A percentile compares a stretch with the other conserved stretches of the same genome.
Evolutionary conservation across 208 protist genomes (phyloP).

Genomic region (Crithidia brevicula): DNA sequence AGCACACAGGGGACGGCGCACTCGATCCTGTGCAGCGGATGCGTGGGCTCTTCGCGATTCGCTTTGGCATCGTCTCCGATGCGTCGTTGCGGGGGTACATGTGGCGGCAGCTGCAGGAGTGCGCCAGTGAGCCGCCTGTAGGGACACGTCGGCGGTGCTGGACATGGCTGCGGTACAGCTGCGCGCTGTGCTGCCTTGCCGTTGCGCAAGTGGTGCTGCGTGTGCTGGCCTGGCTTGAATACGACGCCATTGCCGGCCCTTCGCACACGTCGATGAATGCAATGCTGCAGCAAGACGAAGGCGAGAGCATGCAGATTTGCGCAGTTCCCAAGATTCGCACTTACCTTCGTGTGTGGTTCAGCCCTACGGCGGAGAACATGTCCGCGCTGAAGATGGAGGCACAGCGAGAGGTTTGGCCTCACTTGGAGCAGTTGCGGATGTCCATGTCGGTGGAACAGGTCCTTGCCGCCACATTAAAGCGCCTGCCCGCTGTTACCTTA

Average conservation of each 20-base stretch:
- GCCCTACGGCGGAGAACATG: constrained; percentile 21
- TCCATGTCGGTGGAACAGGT: constrained; percentile 44
- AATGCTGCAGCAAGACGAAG: constrained; percentile 21
- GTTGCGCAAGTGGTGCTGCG: constrained; percentile 16
- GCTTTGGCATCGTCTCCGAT: constrained; percentile 60
- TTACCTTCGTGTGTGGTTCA: constrained; percentile 29
- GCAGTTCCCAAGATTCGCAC: constrained; percentile 13
- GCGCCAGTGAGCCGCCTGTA: not conserved
- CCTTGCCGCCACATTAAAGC: constrained; percentile 35
- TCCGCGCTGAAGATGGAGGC: constrained; percentile 27
- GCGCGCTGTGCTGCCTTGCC: constrained; percentile 16
- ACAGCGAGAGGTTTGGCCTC: constrained; percentile 52
- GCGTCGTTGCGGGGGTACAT: constrained; percentile 32
- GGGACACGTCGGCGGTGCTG: constrained; percentile 12
- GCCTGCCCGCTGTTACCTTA: constrained; percentile 6
- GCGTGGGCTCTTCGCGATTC: constrained; percentile 61
- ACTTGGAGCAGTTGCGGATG: constrained; percentile 45
- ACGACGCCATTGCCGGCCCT: constrained; percentile 23
- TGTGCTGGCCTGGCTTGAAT: constrained; percentile 21
- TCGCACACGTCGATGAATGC: constrained; percentile 15
- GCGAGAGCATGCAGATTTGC: constrained; percentile 29
- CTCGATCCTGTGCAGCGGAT: constrained; percentile 44
- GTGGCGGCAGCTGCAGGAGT: constrained; percentile 21
- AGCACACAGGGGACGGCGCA: constrained; percentile 24
- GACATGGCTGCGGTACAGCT: constrained; percentile 23